Conservation (phyloP, 2,329 filamentous ascomycete genomes). For the Cytospora piceicola region DNA sequence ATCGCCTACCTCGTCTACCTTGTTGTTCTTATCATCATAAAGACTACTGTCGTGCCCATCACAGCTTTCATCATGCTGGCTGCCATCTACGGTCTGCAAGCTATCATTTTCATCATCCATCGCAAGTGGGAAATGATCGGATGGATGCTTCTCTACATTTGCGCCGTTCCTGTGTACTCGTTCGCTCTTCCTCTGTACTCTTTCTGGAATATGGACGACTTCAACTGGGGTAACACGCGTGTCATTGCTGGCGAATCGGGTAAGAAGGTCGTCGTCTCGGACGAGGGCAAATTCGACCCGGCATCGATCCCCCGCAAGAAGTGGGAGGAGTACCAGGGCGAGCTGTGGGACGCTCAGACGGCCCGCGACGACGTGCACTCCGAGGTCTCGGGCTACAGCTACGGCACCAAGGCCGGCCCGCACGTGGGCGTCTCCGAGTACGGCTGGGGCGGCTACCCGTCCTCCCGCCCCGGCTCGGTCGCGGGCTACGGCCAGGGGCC, state of each 20-base stretch:
- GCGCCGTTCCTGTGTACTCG: conserved; percentile 89
- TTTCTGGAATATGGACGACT: conserved; percentile 99
- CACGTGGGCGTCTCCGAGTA: conserved; percentile 68
- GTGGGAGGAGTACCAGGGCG: conserved; percentile 98
- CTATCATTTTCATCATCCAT: conserved; percentile 92
- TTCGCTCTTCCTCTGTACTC: conserved; percentile 89
- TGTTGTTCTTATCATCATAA: conserved; percentile 70
- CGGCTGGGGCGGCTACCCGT: conserved; percentile 60
- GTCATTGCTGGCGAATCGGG: conserved; percentile 93
- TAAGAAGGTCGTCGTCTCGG: conserved; percentile 88
- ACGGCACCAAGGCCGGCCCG: conserved; percentile 74
- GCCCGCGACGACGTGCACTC: conserved; percentile 80
- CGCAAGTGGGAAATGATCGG: conserved; percentile 99
- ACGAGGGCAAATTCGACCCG: conserved; percentile 98
- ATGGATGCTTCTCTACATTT: conserved; percentile 96
- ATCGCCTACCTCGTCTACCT: conserved; percentile 89
- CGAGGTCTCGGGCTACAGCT: conserved; percentile 91
- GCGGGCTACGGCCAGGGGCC: conserved; percentile 50
- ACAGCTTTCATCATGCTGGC: conserved; percentile 89
- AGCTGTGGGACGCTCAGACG: conserved; percentile 94
- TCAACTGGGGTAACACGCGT: conserved; percentile 99
- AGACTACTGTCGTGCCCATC: conserved; percentile 70
- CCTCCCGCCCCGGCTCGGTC: conserved; percentile 60
- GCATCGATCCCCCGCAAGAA: conserved; percentile 92
- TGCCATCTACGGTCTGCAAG: conserved; percentile 96